Evolutionary conservation across 208 protist species (phyloP).

Genomic region (Porcisia hertigi): DNA sequence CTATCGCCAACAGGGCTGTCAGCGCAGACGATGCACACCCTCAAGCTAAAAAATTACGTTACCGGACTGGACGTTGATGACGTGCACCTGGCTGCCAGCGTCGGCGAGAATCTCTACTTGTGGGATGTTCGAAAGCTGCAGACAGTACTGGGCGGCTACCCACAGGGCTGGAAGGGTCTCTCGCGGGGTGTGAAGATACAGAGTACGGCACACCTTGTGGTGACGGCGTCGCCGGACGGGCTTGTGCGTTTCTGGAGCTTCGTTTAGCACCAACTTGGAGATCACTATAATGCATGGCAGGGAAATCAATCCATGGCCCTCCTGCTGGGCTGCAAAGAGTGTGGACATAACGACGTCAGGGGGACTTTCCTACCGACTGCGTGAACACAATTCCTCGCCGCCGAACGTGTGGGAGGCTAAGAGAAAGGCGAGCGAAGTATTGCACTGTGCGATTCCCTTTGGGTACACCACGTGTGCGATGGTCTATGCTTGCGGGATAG

Average conservation of each 20-base stretch:
- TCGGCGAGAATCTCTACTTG: slow-evolving; percentile 82
- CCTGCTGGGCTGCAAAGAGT: neutral
- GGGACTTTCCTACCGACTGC: neutral
- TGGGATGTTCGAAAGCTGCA: slow-evolving; percentile 82
- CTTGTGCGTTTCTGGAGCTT: slow-evolving; percentile 82
- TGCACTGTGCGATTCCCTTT: neutral
- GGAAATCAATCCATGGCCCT: neutral
- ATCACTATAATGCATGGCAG: neutral
- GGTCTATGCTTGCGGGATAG: too few species aligned
- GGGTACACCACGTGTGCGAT: too few species aligned
- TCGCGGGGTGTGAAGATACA: slow-evolving; percentile 74
- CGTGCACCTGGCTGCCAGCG: slow-evolving; percentile 71
- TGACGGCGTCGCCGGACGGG: slow-evolving; percentile 82
- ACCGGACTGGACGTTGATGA: slow-evolving; percentile 81
- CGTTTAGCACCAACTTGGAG: slow-evolving; percentile 34
- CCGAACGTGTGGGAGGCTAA: neutral
- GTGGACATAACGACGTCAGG: neutral
- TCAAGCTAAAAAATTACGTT: slow-evolving; percentile 84
- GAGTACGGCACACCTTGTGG: slow-evolving; percentile 46
- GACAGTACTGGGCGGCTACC: slow-evolving; percentile 73
- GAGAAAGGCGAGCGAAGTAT: neutral
- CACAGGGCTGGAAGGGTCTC: slow-evolving; percentile 79
- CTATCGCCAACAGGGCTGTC: slow-evolving; percentile 19
- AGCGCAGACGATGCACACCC: slow-evolving; percentile 58
- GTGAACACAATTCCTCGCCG: neutral